A percentile compares a stretch with the other conserved stretches of the same genome.
Conservation (phyloP, 2,329 filamentous ascomycete species). For the Aspergillus piperis region DNA sequence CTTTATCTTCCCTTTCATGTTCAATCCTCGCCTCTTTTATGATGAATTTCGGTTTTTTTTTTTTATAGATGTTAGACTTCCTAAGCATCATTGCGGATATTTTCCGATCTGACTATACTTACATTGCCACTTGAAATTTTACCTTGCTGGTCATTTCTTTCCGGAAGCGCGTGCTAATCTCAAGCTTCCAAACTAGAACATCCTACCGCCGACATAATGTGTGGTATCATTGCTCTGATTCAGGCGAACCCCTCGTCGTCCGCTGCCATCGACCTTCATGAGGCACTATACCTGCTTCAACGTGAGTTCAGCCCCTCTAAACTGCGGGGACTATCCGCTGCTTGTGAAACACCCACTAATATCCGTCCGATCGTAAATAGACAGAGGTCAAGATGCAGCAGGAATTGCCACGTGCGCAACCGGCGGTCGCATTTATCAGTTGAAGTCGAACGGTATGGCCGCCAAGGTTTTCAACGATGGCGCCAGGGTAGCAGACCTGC, state of each 20-base stretch:
- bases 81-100: slow-evolving; percentile 47
- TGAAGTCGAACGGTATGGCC: slow-evolving; percentile 88
- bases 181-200: slow-evolving; percentile 25
- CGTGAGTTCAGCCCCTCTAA: slow-evolving; percentile 35
- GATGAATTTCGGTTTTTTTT: slow-evolving; percentile 46
- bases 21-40: slow-evolving; percentile 23
- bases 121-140: slow-evolving; percentile 13
- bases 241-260: slow-evolving; percentile 57
- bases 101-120: slow-evolving; percentile 33
- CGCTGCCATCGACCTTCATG: slow-evolving; percentile 66
- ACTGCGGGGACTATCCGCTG: not conserved
- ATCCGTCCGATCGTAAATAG: slow-evolving; percentile 30
- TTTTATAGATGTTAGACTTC: slow-evolving; percentile 54
- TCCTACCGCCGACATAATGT: slow-evolving; percentile 51
- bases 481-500: slow-evolving; percentile 69
- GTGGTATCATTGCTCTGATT: slow-evolving; percentile 63
- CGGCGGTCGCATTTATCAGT: slow-evolving; percentile 80
- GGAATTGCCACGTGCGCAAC: slow-evolving; percentile 75
- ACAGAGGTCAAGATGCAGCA: slow-evolving; percentile 84
- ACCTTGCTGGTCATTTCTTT: slow-evolving; percentile 9
- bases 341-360: slow-evolving; percentile 27
- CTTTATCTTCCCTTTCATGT: slow-evolving; percentile 12
- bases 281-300: slow-evolving; percentile 71
- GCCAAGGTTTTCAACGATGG: slow-evolving; percentile 83
- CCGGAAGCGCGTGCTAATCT: slow-evolving; percentile 21